Base-by-base conservation (phyloP, 176 grass and related monocot genomes). In the Oropetium thomaeum region DNA sequence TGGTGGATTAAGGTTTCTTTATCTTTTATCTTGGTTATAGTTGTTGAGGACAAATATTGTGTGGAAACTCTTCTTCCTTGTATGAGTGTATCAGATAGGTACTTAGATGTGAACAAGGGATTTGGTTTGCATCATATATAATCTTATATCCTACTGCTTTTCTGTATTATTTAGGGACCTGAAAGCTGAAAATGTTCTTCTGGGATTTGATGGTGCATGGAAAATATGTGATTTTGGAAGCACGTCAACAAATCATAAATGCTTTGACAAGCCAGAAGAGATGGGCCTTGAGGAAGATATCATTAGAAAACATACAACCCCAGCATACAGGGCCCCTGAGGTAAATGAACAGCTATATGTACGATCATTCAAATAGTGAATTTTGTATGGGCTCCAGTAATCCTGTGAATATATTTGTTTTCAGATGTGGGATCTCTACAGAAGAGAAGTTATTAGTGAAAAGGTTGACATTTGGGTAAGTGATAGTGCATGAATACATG, bases 361-460 rank as follows among this genome's bases (percentile, higher is more conserved):
- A 54, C 23, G 2, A 47, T 55, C 19, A 44, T 47, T 79, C 37
- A 30, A 42, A 68, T 67, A 35, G n/a, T 60, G 8, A 59, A 51
- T 64, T 34, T 52, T 44, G 28, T 86, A 71, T 2, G 23, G 6
- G 7, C n/a, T 67, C 40, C 31, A 70, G 12, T 75, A 10, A 51
- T 69, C 25, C 28, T 70, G 65, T 69, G 16, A 42, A 62, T 83
- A 32, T 4, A 30, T 78, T 85, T 57, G 27, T 57, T 57, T 87
- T 53, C 86, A 96, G 92, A 96, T 96, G 89, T 96, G 92, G 89
- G 92, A 96, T 89, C 83, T 96, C 27, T 96, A 92, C 64, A 92
- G 89, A 82, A 96, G 66, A 83, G 92, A 96, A 76, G 80, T 96
- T 76, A 89, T 96, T 74, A 87, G 86, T 22, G 92, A 96, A 67